These are phyloP conservation scores for Eucommia ulmoides DNA, from an alignment of 257 asterid genomes.

Conservation along the genomic window DNA sequence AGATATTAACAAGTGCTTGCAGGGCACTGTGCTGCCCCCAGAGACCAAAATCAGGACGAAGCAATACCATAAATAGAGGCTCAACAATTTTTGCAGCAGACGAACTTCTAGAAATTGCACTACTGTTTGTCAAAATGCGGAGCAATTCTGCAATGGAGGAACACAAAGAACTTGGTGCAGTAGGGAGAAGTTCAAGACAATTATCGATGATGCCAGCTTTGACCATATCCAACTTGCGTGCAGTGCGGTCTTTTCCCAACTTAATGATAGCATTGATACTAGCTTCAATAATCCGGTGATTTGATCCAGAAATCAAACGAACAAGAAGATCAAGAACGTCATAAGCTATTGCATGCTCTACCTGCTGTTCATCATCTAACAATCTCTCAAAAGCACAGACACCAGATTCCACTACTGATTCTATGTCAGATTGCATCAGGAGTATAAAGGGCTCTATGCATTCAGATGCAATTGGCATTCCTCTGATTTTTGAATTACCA, in stretches of 20 bases:
- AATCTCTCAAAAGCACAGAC: conserved; percentile 72
- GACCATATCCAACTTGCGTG: conserved; percentile 84
- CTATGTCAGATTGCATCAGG: conserved; percentile 56
- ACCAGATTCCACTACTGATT: conserved; percentile 56
- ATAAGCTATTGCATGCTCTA: conserved; percentile 44
- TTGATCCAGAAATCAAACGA: conserved; percentile 56
- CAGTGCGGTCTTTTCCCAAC: conserved; percentile 81
- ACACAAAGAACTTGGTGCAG: conserved; percentile 60
- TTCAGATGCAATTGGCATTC: conserved; percentile 38
- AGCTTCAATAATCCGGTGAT: conserved; percentile 61
- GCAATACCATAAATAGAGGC: conserved; percentile 65
- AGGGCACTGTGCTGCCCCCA: conserved; percentile 91
- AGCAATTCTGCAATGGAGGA: conserved; percentile 73
- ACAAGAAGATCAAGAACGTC: conserved; percentile 61
- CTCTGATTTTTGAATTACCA: conserved; percentile 39
- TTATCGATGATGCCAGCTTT: conserved; percentile 69
- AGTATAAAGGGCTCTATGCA: conserved; percentile 53
- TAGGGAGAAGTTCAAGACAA: conserved; percentile 62
- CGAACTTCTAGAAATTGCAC: conserved; percentile 59
- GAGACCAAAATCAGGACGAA: conserved; percentile 52
- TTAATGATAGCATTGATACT: conserved; percentile 70
- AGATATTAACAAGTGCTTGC: conserved; percentile 77
- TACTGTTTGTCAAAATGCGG: conserved; percentile 82
- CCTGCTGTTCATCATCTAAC: conserved; percentile 62
- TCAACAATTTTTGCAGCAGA: conserved; percentile 57